Evolutionary conservation across 805 yeast species (phyloP), one percentile per base, ranked within the genome.

Genomic region (Metschnikowia lachancei): DNA sequence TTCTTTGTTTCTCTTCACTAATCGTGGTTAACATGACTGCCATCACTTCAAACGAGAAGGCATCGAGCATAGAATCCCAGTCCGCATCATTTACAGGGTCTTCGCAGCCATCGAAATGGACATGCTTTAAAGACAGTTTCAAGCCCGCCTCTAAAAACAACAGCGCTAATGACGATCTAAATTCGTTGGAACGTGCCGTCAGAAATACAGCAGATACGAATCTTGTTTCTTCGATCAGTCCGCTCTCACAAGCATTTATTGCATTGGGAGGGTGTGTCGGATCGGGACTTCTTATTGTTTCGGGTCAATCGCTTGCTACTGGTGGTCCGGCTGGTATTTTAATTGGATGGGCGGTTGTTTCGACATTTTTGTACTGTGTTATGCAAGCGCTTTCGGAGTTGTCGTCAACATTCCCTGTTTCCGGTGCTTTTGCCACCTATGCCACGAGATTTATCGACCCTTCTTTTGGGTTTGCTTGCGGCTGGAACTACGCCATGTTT

Each of bases 391-490:
- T 71, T 31, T 67, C 72, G 7, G 76, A 71, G 50, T 53, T 71
- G 46, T 64, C 66, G n/a, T 61, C 73, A 10, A 57, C 63, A 11
- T 65, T 63, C 45, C 73, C 75, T 3, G 70, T 70, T 16, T 58
- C 66, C 8, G 76, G 76, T 10, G 65, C 74, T 2, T 70, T 70
- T 54, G 70, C 74, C 10, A 64, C 71, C 3, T 69, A 68, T 45
- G 68, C 74, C 30, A 64, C 67, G 1, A 55, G 72, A 16, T 71
- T 70, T 45, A 64, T 71, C n/a, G 75, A 70, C 51, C 70, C 72
- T 1, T 67, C 73, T 17, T 69, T 70, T 64, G 76, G 76, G 6
- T 70, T 70, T 50, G 76, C 76, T n/a, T 67, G 64, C 45, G 76
- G 74, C 14, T 69, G 72, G 70, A 70, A 70, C 59, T 71, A 71